phyloP scores from a whole-genome alignment of 352 stramenopile species.

The Phytophthora cryptogea region DNA sequence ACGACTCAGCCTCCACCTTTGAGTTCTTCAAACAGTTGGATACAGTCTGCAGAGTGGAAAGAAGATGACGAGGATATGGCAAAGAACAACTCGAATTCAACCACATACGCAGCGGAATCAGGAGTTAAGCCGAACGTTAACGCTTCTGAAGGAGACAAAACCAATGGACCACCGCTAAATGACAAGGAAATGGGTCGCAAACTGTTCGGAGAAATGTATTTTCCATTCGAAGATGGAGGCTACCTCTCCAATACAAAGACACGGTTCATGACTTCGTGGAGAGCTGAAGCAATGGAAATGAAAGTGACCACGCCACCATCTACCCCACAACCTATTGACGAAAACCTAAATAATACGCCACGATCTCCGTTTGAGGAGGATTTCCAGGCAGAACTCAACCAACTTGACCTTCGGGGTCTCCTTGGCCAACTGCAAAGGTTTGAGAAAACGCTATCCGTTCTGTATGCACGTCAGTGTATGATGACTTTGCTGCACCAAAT shows the following conservation, averaged over 20 bases:
- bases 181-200: constrained; percentile 86
- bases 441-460: constrained; percentile 36
- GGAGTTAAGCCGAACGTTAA: not conserved
- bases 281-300: constrained; percentile 32
- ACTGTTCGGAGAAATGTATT: constrained; percentile 88
- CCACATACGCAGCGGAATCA: not conserved
- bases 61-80: constrained; percentile 2
- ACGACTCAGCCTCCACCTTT: not conserved
- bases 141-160: not conserved
- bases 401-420: constrained; percentile 25
- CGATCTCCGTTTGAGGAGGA: constrained; percentile 17
- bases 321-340: constrained; percentile 5
- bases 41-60: constrained; percentile 13
- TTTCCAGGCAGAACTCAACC: constrained; percentile 31
- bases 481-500: constrained; percentile 25
- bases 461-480: constrained; percentile 40
- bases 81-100: not conserved
- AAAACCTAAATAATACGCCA: not conserved
- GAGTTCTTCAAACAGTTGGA: constrained; percentile 16
- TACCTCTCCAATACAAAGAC: constrained; percentile 59
- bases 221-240: constrained; percentile 82
- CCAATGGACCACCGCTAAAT: constrained; percentile 37
- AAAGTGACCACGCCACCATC: constrained; percentile 13
- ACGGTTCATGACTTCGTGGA: constrained; percentile 41
- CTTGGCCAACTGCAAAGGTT: constrained; percentile 20